Conservation (phyloP, 768 basidiomycete genomes). For the Psilocybe subaeruginosa region DNA sequence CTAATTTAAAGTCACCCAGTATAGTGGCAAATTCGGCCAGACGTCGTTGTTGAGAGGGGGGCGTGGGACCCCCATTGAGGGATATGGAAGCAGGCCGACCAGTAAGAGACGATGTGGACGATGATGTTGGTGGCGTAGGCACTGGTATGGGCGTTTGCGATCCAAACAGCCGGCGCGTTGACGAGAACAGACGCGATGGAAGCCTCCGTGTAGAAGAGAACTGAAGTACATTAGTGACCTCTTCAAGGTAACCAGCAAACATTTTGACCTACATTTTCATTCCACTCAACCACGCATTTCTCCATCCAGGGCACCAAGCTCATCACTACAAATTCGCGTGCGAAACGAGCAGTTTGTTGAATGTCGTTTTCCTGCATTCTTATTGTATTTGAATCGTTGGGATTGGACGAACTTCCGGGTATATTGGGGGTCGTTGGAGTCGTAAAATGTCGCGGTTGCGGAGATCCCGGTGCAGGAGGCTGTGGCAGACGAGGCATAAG, state of each 20-base stretch:
- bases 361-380: slow-evolving; percentile 74
- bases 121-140: slow-evolving; percentile 37
- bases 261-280: slow-evolving; percentile 64
- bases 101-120: slow-evolving; percentile 46
- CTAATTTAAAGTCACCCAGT: slow-evolving; percentile 87
- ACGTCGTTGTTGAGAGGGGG: slow-evolving; percentile 77
- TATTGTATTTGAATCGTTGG: slow-evolving; percentile 43
- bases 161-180: slow-evolving; percentile 83
- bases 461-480: slow-evolving; percentile 39
- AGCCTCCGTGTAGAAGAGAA: slow-evolving; percentile 77
- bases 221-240: slow-evolving; percentile 30
- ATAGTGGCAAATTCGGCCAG: slow-evolving; percentile 95
- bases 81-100: slow-evolving; percentile 38
- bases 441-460: slow-evolving; percentile 18
- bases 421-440: slow-evolving; percentile 22
- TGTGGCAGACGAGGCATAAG: slow-evolving; percentile 70
- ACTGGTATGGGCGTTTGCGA: slow-evolving; percentile 54
- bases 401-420: slow-evolving; percentile 25
- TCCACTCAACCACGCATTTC: slow-evolving; percentile 91
- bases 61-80: slow-evolving; percentile 31
- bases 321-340: slow-evolving; percentile 87
- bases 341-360: slow-evolving; percentile 72
- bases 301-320: slow-evolving; percentile 98
- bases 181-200: slow-evolving; percentile 86
- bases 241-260: not conserved